phyloP scores from a whole-genome alignment of 176 grass and related monocot genomes.

The Themeda triandra region DNA sequence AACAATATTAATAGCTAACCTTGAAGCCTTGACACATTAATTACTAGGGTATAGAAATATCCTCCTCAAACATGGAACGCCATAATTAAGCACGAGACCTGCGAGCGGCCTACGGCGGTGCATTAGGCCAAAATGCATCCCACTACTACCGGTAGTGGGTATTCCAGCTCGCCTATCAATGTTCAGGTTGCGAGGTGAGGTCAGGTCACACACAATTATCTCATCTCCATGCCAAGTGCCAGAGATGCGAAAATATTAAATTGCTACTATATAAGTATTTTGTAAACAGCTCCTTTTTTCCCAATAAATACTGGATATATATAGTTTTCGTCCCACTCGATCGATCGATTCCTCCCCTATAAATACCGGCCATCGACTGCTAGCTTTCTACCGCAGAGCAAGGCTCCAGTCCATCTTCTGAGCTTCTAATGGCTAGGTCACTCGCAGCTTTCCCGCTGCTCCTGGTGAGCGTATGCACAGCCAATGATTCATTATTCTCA shows the following conservation, averaged over 20 bases:
- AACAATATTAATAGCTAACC: too few species aligned
- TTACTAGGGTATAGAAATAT: too few species aligned
- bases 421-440: constrained; percentile 8
- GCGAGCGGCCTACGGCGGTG: too few species aligned
- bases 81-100: too few species aligned
- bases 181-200: too few species aligned
- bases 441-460: neutral
- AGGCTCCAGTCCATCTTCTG: neutral
- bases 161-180: too few species aligned
- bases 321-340: neutral
- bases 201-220: neutral
- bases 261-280: neutral
- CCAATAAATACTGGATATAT: neutral
- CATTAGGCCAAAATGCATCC: too few species aligned
- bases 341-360: neutral
- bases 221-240: neutral
- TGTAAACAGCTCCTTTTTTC: neutral
- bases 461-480: neutral
- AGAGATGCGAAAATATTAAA: too few species aligned
- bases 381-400: neutral
- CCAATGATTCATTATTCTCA: neutral
- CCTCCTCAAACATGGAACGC: too few species aligned
- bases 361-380: neutral
- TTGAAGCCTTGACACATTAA: too few species aligned
- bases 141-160: too few species aligned